Evolutionary conservation across 331 rosid species (phyloP), one percentile per base, ranked within the genome.

Genomic region (Malus hybrid): DNA sequence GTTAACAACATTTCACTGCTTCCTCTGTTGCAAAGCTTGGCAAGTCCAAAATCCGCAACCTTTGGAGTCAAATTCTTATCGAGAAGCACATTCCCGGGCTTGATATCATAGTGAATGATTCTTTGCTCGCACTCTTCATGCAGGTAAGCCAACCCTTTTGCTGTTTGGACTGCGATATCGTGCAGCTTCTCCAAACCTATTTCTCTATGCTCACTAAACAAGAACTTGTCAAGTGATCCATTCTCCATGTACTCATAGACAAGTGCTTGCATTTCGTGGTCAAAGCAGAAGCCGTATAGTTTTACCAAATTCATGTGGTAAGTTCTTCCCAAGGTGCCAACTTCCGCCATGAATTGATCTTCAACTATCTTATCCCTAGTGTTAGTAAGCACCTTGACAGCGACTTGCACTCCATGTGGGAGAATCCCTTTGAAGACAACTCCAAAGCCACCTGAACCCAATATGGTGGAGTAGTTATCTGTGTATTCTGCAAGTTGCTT

Each of bases 261-360:
- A 52, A 52, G 57, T 16, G 20, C 20, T 1, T 4, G 20, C 57
- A 52, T 44, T 44, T 63, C 30, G 1, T 68, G 56, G 73, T 78
- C 84, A 68, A 84, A 71, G 71, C 91, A 84, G 57, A 89, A 89
- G 18, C 95, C 90, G 60, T 61, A 81, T 19, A 84, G 88, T 56
- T 74, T 82, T 5, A 89, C 92, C 36, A 87, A 65, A 78, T 89
- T 89, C 18, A 79, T 75, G 57, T 87, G 92, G 44, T 79, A 86
- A 66, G 87, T 84, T 79, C 80, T 86, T 79, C 89, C 89, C 14
- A 89, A 79, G n/a, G 90, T 79, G 57, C 92, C 78, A 57, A 87
- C 87, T 78, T 89, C 92, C 7, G 88, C 87, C 83, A 80, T 86
- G 72, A 89, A 72, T 69, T 87, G 95, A 20, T 87, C 85, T 28